phyloP scores from a whole-genome alignment of 495 filamentous ascomycete genomes.

The Acidomyces sp. region DNA sequence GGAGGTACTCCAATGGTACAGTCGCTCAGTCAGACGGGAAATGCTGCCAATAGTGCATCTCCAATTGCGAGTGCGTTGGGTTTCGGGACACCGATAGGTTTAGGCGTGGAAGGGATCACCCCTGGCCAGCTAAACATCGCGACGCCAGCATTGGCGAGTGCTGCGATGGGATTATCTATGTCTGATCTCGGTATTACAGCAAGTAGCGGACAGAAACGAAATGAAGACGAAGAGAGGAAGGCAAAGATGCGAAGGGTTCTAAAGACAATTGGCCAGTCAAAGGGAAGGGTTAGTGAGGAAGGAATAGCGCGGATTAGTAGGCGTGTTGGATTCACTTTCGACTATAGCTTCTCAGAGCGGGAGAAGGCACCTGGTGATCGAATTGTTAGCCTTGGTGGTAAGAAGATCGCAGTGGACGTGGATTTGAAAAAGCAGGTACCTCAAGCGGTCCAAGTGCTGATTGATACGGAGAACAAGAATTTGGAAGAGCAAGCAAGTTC shows the following conservation, averaged over 20 bases:
- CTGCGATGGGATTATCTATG: slow-evolving; percentile 23
- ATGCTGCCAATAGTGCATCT: slow-evolving; percentile 6
- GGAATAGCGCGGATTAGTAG: slow-evolving; percentile 65
- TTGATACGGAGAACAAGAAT: slow-evolving; percentile 35
- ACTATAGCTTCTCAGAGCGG: slow-evolving; percentile 40
- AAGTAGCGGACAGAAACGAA: slow-evolving; percentile 6
- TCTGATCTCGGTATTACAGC: slow-evolving; percentile 17
- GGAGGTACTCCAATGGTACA: slow-evolving; percentile 12
- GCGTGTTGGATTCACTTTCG: slow-evolving; percentile 48
- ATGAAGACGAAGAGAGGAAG: slow-evolving; percentile 45
- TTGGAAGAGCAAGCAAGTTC: slow-evolving; percentile 34
- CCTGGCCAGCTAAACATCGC: slow-evolving; percentile 22
- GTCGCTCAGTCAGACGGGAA: slow-evolving; percentile 10
- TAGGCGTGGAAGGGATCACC: slow-evolving; percentile 23
- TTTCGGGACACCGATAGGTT: slow-evolving; percentile 14
- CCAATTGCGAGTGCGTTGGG: slow-evolving; percentile 11
- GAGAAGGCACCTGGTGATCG: slow-evolving; percentile 50
- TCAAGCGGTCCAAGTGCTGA: slow-evolving; percentile 31
- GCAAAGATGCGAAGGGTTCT: slow-evolving; percentile 43
- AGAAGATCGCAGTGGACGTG: slow-evolving; percentile 42
- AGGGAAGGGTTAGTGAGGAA: slow-evolving; percentile 55
- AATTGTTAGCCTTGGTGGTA: slow-evolving; percentile 57
- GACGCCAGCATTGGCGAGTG: slow-evolving; percentile 15
- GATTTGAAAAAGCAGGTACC: slow-evolving; percentile 36
- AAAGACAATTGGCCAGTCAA: slow-evolving; percentile 29